phyloP scores from a whole-genome alignment of 371 early-diverging fungal genomes.

The Mucor mucedo region DNA sequence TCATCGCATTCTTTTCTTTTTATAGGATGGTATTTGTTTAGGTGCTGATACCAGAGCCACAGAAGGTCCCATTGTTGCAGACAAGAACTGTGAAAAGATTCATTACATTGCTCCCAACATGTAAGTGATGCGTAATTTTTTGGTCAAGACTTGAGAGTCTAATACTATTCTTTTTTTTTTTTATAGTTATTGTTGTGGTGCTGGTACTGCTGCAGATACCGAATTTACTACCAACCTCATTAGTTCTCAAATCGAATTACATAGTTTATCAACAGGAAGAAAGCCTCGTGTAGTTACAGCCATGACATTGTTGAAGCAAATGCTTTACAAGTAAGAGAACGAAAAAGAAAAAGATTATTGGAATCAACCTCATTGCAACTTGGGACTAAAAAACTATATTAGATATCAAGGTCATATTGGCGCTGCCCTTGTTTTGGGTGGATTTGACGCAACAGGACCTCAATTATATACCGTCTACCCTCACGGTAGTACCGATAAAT shows the following conservation, averaged over 20 bases:
- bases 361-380: no score
- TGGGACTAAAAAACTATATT: not conserved
- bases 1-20: not conserved
- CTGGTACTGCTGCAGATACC: constrained; percentile 99
- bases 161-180: not conserved
- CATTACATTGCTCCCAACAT: constrained; percentile 99
- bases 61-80: constrained; percentile 96
- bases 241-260: constrained; percentile 92
- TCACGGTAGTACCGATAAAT: constrained; percentile 96
- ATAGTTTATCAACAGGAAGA: constrained; percentile 88
- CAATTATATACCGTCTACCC: constrained; percentile 96
- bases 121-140: constrained; percentile 30
- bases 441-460: constrained; percentile 92
- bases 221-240: constrained; percentile 95
- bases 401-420: constrained; percentile 98
- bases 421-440: constrained; percentile 98
- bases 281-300: constrained; percentile 92
- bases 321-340: constrained; percentile 81
- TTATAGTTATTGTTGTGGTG: constrained; percentile 95
- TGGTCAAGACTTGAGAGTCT: not conserved
- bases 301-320: constrained; percentile 96
- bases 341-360: not conserved
- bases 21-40: constrained; percentile 93
- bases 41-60: constrained; percentile 99
- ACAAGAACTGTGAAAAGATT: constrained; percentile 99